Evolutionary conservation across 768 basidiomycete genomes (phyloP).

Genomic region (Naganishia vaughanmartiniae): DNA sequence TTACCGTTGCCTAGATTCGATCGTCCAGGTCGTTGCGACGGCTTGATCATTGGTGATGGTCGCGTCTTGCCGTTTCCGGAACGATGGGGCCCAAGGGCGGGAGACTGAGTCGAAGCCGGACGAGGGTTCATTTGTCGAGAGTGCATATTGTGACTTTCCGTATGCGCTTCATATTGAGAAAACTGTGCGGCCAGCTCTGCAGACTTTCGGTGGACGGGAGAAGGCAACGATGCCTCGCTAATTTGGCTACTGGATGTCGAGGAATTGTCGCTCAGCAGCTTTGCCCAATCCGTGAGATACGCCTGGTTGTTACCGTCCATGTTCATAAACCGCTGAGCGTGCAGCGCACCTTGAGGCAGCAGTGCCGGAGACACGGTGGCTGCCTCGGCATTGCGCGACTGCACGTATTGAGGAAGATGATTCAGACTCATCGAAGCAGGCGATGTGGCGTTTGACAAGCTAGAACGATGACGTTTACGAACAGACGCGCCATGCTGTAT

Average conservation of each 20-base stretch:
- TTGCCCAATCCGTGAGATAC: conserved; percentile 26
- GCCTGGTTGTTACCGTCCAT: conserved; percentile 15
- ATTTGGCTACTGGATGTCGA: conserved; percentile 24
- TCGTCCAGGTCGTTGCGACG: conserved; percentile 40
- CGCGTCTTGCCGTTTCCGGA: conserved; percentile 39
- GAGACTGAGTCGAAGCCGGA: conserved; percentile 1
- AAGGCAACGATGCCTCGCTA: conserved; percentile 27
- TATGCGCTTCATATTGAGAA: conserved; percentile 30
- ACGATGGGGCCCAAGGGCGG: conserved; percentile 33
- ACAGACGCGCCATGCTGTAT: conserved; percentile 42
- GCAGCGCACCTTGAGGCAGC: conserved; percentile 36
- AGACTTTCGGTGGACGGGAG: conserved; percentile 17
- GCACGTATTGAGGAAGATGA: background rate
- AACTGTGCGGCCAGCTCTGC: conserved; percentile 26
- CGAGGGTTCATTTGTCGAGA: conserved; percentile 2
- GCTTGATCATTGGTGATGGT: conserved; percentile 51
- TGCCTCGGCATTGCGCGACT: conserved; percentile 37
- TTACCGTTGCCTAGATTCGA: conserved; percentile 23
- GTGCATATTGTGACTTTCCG: conserved; percentile 1
- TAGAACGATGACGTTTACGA: conserved; percentile 6
- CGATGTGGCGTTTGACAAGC: conserved; percentile 19
- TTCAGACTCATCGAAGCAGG: conserved; percentile 1
- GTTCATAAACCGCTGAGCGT: conserved; percentile 18
- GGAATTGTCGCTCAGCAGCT: conserved; percentile 23
- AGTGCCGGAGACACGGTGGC: conserved; percentile 48